Conservation (phyloP, 108 stramenopile genomes). For the Skeletonema tropicum region DNA sequence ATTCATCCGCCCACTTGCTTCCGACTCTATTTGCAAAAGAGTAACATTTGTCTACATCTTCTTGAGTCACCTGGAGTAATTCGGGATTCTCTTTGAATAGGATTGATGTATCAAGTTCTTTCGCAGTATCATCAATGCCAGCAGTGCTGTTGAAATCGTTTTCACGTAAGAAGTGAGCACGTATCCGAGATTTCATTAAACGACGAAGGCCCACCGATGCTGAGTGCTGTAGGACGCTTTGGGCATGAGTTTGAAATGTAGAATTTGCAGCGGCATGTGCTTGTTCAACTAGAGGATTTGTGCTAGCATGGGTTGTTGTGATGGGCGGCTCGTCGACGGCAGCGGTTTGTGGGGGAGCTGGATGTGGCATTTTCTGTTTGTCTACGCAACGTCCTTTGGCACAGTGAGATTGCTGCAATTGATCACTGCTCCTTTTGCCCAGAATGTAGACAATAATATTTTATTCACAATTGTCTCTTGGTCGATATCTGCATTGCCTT, state of each 20-base stretch:
- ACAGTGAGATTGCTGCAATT: too few species aligned
- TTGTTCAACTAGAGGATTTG: constrained; percentile 3
- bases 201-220: constrained; percentile 14
- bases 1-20: constrained; percentile 16
- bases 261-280: constrained; percentile 2
- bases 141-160: not conserved
- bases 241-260: constrained; percentile 9
- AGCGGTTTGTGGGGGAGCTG: not conserved
- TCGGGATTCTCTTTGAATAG: constrained; percentile 4
- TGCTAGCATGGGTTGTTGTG: not conserved
- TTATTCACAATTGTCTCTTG: too few species aligned
- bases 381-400: not conserved
- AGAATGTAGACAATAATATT: too few species aligned
- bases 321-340: not conserved
- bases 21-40: constrained; percentile 28
- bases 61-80: constrained; percentile 8
- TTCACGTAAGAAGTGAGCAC: not conserved
- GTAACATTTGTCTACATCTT: constrained; percentile 23
- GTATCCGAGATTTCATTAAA: not conserved
- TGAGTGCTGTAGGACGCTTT: constrained; percentile 12
- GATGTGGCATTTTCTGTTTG: not conserved
- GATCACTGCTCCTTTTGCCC: too few species aligned
- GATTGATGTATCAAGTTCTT: not conserved
- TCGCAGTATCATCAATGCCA: not conserved
- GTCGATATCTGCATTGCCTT: too few species aligned